Evolutionary conservation across 1,139 yeast species (phyloP).

Genomic region (Lodderomyces parapsilosis): DNA sequence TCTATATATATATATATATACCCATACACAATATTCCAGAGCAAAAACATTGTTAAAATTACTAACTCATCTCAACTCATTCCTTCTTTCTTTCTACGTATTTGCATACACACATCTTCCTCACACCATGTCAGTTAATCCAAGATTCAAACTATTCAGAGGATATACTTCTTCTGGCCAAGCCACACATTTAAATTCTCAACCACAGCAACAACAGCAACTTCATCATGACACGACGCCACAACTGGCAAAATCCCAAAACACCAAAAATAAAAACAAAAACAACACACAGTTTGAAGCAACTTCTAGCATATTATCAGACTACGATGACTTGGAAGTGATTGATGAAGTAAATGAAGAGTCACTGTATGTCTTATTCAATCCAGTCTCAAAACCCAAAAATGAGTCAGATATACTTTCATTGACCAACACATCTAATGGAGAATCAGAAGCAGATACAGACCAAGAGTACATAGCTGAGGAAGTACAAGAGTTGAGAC

Average conservation of each 20-base stretch:
- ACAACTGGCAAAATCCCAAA: neutral
- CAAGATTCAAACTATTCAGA: conserved; percentile 10
- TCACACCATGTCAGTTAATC: conserved; percentile 11
- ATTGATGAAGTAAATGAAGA: conserved; percentile 25
- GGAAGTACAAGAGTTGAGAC: conserved; percentile 13
- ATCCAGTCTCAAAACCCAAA: conserved; percentile 21
- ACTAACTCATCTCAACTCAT: neutral
- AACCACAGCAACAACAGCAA: neutral
- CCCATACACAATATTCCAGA: neutral
- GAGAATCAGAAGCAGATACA: conserved; percentile 7
- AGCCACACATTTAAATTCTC: neutral
- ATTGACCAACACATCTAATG: conserved; percentile 30
- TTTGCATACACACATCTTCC: neutral
- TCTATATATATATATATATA: neutral
- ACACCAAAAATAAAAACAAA: conserved; percentile 5
- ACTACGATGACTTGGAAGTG: conserved; percentile 17
- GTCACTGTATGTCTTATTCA: conserved; percentile 45
- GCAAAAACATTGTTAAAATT: neutral
- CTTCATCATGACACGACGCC: neutral
- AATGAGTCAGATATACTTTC: conserved; percentile 40
- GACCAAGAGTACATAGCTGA: conserved; percentile 14
- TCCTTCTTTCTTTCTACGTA: neutral
- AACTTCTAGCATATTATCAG: conserved; percentile 20
- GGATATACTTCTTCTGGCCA: neutral
- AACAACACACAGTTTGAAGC: no score